Evolutionary conservation across 768 basidiomycete genomes (phyloP), one percentile per base, ranked within the genome.

Genomic region (Tylopilus vinaceipallidus): DNA sequence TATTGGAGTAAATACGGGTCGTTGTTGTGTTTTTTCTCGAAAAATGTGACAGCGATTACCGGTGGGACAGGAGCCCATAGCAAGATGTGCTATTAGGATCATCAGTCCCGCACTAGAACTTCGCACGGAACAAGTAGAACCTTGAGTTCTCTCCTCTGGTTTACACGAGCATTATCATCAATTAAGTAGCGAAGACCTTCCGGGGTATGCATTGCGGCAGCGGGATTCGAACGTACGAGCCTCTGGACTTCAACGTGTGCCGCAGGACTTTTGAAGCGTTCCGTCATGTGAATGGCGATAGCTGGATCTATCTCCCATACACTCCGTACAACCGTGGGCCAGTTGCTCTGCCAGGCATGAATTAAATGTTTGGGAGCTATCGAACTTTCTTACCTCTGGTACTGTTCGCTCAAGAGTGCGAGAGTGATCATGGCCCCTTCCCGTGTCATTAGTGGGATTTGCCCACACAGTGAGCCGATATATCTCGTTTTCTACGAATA

Each of bases 1-100:
- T 98, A 98, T 84, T 99, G 97, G 19, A 98, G 72, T 30, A 97
- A 69, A 30, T 91, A 67, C 0, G 95, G 88, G 61, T 98, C 86
- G 59, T 82, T 90, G 54, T 83, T 78, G 67, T 86, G 95, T 46
- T 83, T 82, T 24, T 81, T 83, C 65, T 94, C 91, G 66, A 98
- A 97, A 63, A 88, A 88, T 0, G 86, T 84, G 57, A 81, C 80
- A 17, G 91, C 91, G 17, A 86, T 73, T 16, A 94, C 76, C 0
- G 91, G 93, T 3, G 95, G 85, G 13, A 94, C 87, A 17, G 93
- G 83, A 2, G 83, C 83, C 93, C 94, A 98, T 8, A 95, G 73
- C 13, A 94, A 75, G 24, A 99, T 77, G 65, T 91, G 80, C 95
- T 98, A 60, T 5, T 22, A 19, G 56, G 32, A 38, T n/a, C 4